Evolutionary conservation across 495 filamentous ascomycete genomes (phyloP), one percentile per base, ranked within the genome.

Genomic region (Aspergillus heteromorphus): DNA sequence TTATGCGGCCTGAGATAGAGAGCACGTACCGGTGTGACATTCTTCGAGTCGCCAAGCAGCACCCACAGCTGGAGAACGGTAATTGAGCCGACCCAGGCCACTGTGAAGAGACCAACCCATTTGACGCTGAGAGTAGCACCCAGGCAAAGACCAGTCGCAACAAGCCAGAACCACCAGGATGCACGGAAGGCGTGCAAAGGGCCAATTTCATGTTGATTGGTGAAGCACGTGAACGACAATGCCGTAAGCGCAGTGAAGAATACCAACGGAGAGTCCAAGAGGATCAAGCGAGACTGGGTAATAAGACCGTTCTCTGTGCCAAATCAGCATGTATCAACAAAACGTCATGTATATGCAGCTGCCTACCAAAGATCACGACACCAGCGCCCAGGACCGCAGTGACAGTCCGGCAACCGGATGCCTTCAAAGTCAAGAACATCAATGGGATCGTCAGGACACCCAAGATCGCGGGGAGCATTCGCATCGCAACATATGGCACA

Each of bases 61-160:
- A 95, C 84, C 93, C 93, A 98, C 25, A 98, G 76, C 73, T 98
- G 93, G 16, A 97, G 73, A 42, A 90, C 67, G 16, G 93, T 98
- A 73, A 98, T 81, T 65, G 79, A 84, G 45, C 93, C 93, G 65
- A 98, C 91, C 93, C 93, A 98, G 18, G 92, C 93, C 69, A 97
- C 97, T 41, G 93, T 98, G 76, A 97, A 97, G 42, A 98, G 77
- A 30, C 93, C 93, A 65, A 98, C 93, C 93, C 93, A 98, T 77
- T 98, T 98, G 53, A 97, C 89, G 72, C 92, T 97, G 53, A 89
- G 80, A 0, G 93, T 98, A 40, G 92, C 89, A 57, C 93, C 93
- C 41, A 98, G 79, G 13, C 86, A 85, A 21, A 97, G 71, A 51
- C 93, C 93, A 18, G 89, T 97, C 62, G 87, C 83, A 38, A 77